Evolutionary conservation across 441 rosid species (phyloP).

Genomic region (Jatropha multifida): DNA sequence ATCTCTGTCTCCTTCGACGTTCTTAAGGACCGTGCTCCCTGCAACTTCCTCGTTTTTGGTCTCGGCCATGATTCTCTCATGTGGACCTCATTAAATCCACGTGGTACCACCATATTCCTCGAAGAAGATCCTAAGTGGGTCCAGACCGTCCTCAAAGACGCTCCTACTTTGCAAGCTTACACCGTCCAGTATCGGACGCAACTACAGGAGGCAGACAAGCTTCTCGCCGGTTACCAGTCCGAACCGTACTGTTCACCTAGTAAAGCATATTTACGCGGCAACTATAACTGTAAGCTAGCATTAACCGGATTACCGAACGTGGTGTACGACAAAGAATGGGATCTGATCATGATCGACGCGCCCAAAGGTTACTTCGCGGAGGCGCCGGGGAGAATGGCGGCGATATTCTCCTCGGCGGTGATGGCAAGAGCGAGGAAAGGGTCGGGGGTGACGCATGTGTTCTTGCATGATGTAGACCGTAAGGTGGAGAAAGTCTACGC

Average conservation of each 20-base stretch:
- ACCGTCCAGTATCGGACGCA: constrained; percentile 72
- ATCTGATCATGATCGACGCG: constrained; percentile 70
- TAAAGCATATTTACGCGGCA: constrained; percentile 44
- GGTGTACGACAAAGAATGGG: constrained; percentile 63
- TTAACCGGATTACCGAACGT: constrained; percentile 50
- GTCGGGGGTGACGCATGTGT: constrained; percentile 58
- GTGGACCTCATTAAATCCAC: constrained; percentile 84
- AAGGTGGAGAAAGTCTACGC: constrained; percentile 58
- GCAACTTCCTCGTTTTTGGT: constrained; percentile 86
- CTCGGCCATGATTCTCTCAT: constrained; percentile 87
- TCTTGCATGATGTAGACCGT: constrained; percentile 56
- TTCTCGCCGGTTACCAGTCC: constrained; percentile 39
- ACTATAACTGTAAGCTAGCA: constrained; percentile 56
- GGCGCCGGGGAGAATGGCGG: constrained; percentile 76
- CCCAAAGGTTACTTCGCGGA: constrained; percentile 59
- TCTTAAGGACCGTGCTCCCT: constrained; percentile 52
- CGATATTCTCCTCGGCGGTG: constrained; percentile 63
- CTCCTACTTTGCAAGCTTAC: constrained; percentile 53
- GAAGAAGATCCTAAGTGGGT: constrained; percentile 92
- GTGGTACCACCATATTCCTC: constrained; percentile 70
- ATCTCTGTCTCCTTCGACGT: constrained; percentile 66
- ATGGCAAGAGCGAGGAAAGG: constrained; percentile 55
- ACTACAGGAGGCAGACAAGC: constrained; percentile 52
- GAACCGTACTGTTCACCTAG: constrained; percentile 59
- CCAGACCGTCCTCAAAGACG: constrained; percentile 42